Conservation (phyloP, 2,329 filamentous ascomycete genomes). For the Fusarium tricinctum region DNA sequence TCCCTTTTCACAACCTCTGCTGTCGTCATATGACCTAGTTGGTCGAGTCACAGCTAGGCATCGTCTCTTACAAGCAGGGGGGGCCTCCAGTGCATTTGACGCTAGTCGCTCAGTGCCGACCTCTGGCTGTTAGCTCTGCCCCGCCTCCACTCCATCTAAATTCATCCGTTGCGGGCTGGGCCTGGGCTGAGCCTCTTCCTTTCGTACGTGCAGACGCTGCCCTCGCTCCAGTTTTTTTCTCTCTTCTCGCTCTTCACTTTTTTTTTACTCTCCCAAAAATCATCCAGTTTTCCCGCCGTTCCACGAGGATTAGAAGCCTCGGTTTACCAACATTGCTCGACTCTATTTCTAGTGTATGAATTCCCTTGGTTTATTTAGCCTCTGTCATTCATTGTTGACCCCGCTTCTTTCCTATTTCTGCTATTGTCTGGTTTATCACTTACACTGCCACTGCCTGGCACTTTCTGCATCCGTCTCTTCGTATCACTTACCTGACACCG, state of each 20-base stretch:
- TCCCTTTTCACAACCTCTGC: not conserved
- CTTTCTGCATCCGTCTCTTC: constrained; percentile 11
- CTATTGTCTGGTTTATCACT: constrained; percentile 30
- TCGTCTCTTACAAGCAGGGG: constrained; percentile 30
- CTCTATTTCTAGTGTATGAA: constrained; percentile 28
- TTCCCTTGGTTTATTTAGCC: constrained; percentile 9
- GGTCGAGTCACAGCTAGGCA: not conserved
- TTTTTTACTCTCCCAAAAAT: constrained; percentile 12
- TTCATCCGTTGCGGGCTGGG: constrained; percentile 3
- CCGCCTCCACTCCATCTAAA: constrained; percentile 21
- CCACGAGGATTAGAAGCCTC: constrained; percentile 15
- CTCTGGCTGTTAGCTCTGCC: constrained; percentile 4
- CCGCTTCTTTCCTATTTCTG: constrained; percentile 4
- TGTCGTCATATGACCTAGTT: constrained; percentile 35
- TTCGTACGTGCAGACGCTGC: constrained; percentile 29
- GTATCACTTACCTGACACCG: not conserved
- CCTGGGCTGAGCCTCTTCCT: constrained; percentile 33
- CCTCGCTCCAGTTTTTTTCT: constrained; percentile 45
- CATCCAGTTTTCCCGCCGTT: constrained; percentile 10
- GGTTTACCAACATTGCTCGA: constrained; percentile 8
- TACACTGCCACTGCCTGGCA: constrained; percentile 24
- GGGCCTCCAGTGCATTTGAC: constrained; percentile 28
- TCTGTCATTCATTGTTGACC: constrained; percentile 4
- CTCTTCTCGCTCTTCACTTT: not conserved
- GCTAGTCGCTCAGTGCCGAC: constrained; percentile 31